A percentile compares a stretch with the other conserved stretches of the same genome.
phyloP scores from a whole-genome alignment of 176 grass and related monocot genomes.

The Tillandsia leiboldiana region DNA sequence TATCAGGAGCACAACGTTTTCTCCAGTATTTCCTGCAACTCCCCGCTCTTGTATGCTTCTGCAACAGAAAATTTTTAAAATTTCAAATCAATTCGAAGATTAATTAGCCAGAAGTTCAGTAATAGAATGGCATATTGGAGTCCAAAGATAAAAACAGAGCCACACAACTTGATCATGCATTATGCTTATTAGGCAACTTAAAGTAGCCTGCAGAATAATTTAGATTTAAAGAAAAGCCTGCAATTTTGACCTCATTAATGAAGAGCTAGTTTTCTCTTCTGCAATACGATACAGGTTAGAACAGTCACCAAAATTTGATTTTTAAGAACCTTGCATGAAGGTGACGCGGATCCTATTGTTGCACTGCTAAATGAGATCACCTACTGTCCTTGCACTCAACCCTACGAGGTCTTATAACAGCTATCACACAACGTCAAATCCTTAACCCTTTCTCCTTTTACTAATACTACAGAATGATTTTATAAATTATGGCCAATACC shows the following conservation, averaged over 20 bases:
- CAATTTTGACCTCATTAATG: not conserved
- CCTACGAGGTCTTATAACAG: no score
- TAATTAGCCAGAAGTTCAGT: not conserved
- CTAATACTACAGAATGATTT: slow-evolving; percentile 2
- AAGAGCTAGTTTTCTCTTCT: no score
- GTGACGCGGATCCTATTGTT: no score
- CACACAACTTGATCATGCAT: not conserved
- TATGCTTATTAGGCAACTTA: not conserved
- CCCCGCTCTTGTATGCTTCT: slow-evolving; percentile 76
- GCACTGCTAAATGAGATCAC: no score
- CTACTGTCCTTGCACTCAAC: no score
- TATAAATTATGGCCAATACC: slow-evolving; percentile 14
- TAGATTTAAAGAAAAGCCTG: not conserved
- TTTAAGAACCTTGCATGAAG: no score
- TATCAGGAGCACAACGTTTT: slow-evolving; percentile 44
- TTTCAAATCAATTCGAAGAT: slow-evolving; percentile 1
- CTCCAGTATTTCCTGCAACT: slow-evolving; percentile 61
- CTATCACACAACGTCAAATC: not conserved
- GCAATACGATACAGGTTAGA: no score
- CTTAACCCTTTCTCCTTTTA: not conserved
- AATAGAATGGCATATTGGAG: not conserved
- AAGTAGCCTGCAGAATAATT: not conserved
- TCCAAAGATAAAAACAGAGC: not conserved
- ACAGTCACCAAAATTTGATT: no score
- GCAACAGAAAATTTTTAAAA: slow-evolving; percentile 14